Conservation (phyloP, 169 alveolate genomes). For the Eimeria tenella region DNA sequence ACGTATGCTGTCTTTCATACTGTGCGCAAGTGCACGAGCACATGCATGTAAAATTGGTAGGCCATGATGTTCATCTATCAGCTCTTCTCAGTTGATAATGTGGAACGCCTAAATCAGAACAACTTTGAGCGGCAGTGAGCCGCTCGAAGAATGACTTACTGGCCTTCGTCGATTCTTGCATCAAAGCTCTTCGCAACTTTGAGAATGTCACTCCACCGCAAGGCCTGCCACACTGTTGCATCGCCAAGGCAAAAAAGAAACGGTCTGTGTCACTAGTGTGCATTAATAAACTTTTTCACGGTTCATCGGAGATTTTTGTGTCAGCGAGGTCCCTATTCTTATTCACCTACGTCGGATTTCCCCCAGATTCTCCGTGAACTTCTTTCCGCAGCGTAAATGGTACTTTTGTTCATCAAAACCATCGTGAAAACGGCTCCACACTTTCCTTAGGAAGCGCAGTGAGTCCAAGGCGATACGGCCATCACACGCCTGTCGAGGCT, state of each 20-base stretch:
- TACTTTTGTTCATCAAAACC: slow-evolving; percentile 76
- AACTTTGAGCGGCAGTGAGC: too few species aligned
- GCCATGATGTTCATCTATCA: too few species aligned
- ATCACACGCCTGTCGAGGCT: slow-evolving; percentile 56
- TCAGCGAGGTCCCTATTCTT: neutral
- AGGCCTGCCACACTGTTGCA: slow-evolving; percentile 73
- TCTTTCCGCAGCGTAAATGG: slow-evolving; percentile 78
- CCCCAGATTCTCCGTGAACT: slow-evolving; percentile 33
- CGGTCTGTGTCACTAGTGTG: neutral
- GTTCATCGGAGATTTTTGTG: too few species aligned
- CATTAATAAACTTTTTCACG: too few species aligned
- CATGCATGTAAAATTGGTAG: neutral
- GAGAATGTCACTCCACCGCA: slow-evolving; percentile 76
- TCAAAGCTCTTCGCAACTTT: slow-evolving; percentile 69
- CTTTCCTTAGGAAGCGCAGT: slow-evolving; percentile 74
- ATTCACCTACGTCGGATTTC: slow-evolving; percentile 37
- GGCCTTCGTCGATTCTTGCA: slow-evolving; percentile 65
- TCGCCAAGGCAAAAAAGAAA: neutral
- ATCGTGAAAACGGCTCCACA: slow-evolving; percentile 81
- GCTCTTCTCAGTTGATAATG: too few species aligned
- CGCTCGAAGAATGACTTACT: slow-evolving; percentile 25
- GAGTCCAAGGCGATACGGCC: slow-evolving; percentile 75
- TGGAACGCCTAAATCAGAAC: too few species aligned
- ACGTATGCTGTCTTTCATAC: neutral
- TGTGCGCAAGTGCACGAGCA: neutral